A percentile compares a stretch with the other conserved stretches of the same genome.
Conservation (phyloP, 352 stramenopile species). For the Phytopythium litorale region DNA sequence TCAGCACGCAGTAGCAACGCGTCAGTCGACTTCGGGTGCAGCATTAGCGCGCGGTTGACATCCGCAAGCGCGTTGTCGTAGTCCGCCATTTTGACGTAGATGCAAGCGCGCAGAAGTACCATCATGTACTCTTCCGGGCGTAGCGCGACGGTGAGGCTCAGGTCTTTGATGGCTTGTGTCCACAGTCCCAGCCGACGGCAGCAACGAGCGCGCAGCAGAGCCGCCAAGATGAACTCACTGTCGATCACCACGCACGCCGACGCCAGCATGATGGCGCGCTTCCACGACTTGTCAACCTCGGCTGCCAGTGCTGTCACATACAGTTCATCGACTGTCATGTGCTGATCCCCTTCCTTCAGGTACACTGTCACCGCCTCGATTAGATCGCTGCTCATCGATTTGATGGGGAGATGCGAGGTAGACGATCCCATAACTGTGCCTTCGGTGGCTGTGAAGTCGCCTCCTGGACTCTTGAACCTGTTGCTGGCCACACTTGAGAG, state of each 20-base stretch:
- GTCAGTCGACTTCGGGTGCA: conserved; percentile 64
- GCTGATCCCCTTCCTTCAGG: conserved; percentile 48
- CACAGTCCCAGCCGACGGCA: conserved; percentile 69
- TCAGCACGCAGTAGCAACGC: conserved; percentile 63
- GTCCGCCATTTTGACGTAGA: conserved; percentile 55
- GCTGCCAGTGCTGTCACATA: conserved; percentile 45
- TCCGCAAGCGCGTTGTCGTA: conserved; percentile 50
- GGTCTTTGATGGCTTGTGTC: conserved; percentile 68
- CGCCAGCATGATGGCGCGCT: conserved; percentile 62
- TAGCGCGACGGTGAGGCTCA: conserved; percentile 45
- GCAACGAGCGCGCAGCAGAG: conserved; percentile 59
- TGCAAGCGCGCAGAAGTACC: conserved; percentile 47
- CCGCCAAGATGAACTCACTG: conserved; percentile 48
- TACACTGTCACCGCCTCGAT: conserved; percentile 45
- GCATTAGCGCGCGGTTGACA: conserved; percentile 47
- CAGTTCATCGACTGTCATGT: conserved; percentile 62
- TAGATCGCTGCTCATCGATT: conserved; percentile 37
- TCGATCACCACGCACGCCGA: conserved; percentile 70
- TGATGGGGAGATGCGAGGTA: conserved; percentile 24
- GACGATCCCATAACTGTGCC: not conserved
- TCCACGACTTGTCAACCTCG: conserved; percentile 59
- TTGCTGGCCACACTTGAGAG: not conserved
- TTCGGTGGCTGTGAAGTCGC: not conserved
- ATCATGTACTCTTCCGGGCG: conserved; percentile 53
- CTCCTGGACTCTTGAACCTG: not conserved